Evolutionary conservation across 1,284 basidiomycete species (phyloP), one percentile per base, ranked within the genome.

Genomic region (Waitea zeae): DNA sequence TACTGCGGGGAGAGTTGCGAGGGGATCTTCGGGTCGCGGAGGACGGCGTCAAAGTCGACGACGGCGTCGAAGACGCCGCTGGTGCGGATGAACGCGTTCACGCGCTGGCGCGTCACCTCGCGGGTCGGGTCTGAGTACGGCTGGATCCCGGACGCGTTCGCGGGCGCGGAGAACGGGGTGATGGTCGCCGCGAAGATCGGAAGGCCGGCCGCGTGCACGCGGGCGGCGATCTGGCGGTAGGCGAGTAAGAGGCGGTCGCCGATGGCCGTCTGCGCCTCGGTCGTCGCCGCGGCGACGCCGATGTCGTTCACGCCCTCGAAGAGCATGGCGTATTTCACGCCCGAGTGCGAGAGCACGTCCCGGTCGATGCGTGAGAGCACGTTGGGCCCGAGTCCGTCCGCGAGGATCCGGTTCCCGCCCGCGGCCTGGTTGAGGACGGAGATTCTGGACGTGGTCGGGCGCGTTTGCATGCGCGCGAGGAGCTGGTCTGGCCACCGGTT

Each of bases 261-360:
- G 27, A 64, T 49, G 15, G 40, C 49, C 28, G 49, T 38, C 46
- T 64, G 61, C 9, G 51, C 50, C 12, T 43, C 49, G 1, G 43
- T 35, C n/a, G 51, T 53, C 18, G 60, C 44, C 5, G 41, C 43
- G 1, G 58, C 57, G 3, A 49, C 51, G 4, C 63, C 64, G 36
- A 67, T 64, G 51, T 67, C 63, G 53, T 67, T 68, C 28, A 65
- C 59, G 35, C 65, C 65, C 42, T 66, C 63, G 44, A 65, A 68
- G 43, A 67, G 56, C 53, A 68, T 61, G 17, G 52, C 58, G 47
- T 53, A 64, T 26, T 47, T 48, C 20, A 62, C 55, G 17, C 57
- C 57, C 11, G 59, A 49, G 22, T 64, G 63, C 3, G 60, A 40
- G 33, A 68, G 53, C 20, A 65, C 63, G 45, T 67, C 65, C 3